These are phyloP conservation scores for Ophiosphaerella narmari DNA, from an alignment of 2,329 filamentous ascomycete genomes.

Conservation along the genomic window DNA sequence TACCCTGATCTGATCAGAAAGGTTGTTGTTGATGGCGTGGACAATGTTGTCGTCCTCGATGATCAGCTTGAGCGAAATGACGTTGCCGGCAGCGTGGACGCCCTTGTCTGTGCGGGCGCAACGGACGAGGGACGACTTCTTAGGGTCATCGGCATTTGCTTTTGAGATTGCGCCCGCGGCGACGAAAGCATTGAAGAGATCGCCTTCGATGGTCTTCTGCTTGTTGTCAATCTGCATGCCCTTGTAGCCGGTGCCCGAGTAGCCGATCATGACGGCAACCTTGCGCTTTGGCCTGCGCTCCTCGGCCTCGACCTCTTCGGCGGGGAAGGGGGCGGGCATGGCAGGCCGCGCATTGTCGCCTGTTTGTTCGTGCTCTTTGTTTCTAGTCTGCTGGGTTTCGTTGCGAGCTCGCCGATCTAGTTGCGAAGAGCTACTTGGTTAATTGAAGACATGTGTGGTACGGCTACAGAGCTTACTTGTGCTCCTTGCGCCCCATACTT, in stretches of 20 bases:
- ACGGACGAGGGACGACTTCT: conserved; percentile 91
- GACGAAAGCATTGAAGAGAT: conserved; percentile 91
- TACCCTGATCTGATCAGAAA: conserved; percentile 87
- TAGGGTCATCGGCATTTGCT: conserved; percentile 93
- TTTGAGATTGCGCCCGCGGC: conserved; percentile 92
- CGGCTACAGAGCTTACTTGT: conserved; percentile 57
- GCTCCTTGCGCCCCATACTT: conserved; percentile 69
- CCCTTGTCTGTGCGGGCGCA: conserved; percentile 98
- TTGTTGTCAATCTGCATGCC: conserved; percentile 84
- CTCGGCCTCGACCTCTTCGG: conserved; percentile 87
- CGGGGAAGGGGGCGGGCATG: conserved; percentile 64
- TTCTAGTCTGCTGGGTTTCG: conserved; percentile 45
- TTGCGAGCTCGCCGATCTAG: conserved; percentile 55
- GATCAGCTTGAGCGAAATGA: conserved; percentile 94
- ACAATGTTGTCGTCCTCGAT: conserved; percentile 88
- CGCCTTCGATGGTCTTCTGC: conserved; percentile 94
- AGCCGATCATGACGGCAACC: conserved; percentile 93
- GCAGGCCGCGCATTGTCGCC: conserved; percentile 49
- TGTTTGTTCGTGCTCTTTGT: conserved; percentile 45
- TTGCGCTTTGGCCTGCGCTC: conserved; percentile 91
- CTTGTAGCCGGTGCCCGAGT: conserved; percentile 94
- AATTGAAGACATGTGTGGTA: conserved; percentile 27
- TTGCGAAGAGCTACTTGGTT: conserved; percentile 52
- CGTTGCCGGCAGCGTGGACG: conserved; percentile 92
- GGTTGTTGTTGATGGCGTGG: conserved; percentile 83